Base-by-base conservation (phyloP, 2,329 filamentous ascomycete genomes). In the Septoria linicola region DNA sequence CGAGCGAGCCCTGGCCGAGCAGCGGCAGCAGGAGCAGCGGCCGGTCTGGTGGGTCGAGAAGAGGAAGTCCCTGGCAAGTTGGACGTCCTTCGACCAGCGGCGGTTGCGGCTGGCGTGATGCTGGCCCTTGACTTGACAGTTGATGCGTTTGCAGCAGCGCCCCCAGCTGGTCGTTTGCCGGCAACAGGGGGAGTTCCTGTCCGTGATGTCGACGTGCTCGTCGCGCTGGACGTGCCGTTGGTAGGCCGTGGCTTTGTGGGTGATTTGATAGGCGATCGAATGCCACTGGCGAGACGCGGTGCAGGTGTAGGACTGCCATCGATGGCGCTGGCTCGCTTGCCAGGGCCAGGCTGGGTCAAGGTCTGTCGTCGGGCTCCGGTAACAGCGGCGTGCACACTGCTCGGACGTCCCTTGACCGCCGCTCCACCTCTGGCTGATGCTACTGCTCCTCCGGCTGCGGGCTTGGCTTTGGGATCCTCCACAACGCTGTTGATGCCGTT, bases 251-350 rank as follows among this genome's bases (percentile, higher is more conserved):
- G 85, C 66, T 93, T 93, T 2, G 85, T 88, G 1, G 88, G 88
- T 1, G 87, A 91, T 63, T 88, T 91, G 0, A 81, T 84, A 2
- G 88, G 87, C 52, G 85, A 89, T 83, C 90, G 64, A 32, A 60
- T 34, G 52, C 82, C 76, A 64, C 81, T 85, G 11, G 54, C 64
- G 19, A 64, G 64, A 66, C 80, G 83, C 53, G 83, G 76, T 4
- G 77, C 82, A 10, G 87, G 86, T 51, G 84, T 89, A 17, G 87
- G 87, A 66, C 85, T 91, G 0, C 83, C 80, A 43, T 83, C 80
- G 72, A 87, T 87, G 54, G 54, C 56, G 51, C 66, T 68, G 23
- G 59, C 57, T 47, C 67, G 60, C 44, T 61, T 63, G 8, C 54
- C 57, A 21, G 51, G 47, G 11, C 40, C 58, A 21, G 45, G 44